A percentile compares a stretch with the other conserved stretches of the same genome.
Evolutionary conservation across 1,284 basidiomycete species (phyloP).

Genomic region (Boletellus deceptivus): DNA sequence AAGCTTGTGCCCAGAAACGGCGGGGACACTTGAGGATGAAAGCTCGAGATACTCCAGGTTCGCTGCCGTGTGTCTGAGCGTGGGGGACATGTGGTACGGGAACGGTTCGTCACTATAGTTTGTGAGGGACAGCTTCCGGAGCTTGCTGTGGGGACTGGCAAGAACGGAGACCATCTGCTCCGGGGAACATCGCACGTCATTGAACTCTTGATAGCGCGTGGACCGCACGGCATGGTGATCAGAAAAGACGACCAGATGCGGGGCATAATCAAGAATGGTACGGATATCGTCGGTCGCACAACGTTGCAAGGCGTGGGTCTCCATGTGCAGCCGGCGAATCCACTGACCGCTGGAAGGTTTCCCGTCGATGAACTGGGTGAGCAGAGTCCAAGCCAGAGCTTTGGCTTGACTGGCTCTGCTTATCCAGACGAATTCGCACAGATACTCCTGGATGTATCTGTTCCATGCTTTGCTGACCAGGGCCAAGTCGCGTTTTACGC

Average conservation of each 20-base stretch:
- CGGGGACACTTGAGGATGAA: slow-evolving; percentile 38
- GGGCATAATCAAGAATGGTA: slow-evolving; percentile 61
- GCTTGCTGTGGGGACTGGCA: slow-evolving; percentile 48
- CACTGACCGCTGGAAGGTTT: slow-evolving; percentile 47
- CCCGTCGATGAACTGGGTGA: slow-evolving; percentile 44
- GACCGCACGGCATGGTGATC: slow-evolving; percentile 64
- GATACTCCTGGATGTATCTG: slow-evolving; percentile 47
- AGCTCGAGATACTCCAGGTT: slow-evolving; percentile 60
- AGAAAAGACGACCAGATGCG: slow-evolving; percentile 55
- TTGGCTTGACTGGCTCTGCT: slow-evolving; percentile 55
- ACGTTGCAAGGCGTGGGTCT: slow-evolving; percentile 64
- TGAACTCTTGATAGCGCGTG: slow-evolving; percentile 42
- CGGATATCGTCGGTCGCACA: slow-evolving; percentile 63
- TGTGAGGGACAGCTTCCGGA: slow-evolving; percentile 64
- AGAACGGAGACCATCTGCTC: slow-evolving; percentile 57
- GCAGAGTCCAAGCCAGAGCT: slow-evolving; percentile 51
- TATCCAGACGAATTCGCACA: slow-evolving; percentile 73
- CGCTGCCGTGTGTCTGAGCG: slow-evolving; percentile 48
- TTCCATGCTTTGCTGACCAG: slow-evolving; percentile 58
- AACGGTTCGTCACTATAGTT: slow-evolving; percentile 66
- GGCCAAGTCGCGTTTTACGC: slow-evolving; percentile 47
- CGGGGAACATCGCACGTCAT: slow-evolving; percentile 47
- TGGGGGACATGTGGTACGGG: slow-evolving; percentile 53
- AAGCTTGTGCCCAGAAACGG: slow-evolving; percentile 32
- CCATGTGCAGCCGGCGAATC: slow-evolving; percentile 64